Base-by-base conservation (phyloP, 2,329 filamentous ascomycete genomes). In the Chaetomium sp. region DNA sequence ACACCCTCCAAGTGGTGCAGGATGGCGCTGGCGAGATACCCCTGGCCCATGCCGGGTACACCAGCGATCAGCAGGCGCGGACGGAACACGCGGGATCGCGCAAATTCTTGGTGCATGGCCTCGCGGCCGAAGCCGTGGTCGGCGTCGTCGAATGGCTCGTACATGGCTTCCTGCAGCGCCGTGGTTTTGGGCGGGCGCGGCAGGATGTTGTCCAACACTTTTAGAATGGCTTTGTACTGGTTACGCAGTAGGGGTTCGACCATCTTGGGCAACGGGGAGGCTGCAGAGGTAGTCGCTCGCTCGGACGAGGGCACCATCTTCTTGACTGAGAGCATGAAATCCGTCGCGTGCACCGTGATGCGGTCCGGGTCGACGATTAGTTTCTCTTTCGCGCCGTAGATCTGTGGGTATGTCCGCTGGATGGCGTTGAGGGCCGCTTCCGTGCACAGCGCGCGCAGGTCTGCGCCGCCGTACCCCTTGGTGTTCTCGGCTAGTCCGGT, bases 271-370 rank as follows among this genome's bases (percentile, higher is more conserved):
- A 99, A 74, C 0, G 92, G 87, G 11, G 87, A 81, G 52, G 92
- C 91, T 10, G 87, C 89, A 10, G 91, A 92, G 3, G 90, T 87
- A 0, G 90, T 86, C 47, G 92, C 92, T 59, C 94, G 80, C 70
- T 97, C 90, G 0, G 94, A 97, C 0, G 94, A 97, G 6, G 94
- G 94, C 9, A 96, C 82, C 73, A 99, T 90, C 72, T 95, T 95
- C 75, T 96, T 95, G 68, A 96, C 86, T 0, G 92, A 95, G 11
- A 96, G 81, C 88, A 96, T 96, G 66, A 99, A 99, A 70, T 99
- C 94, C 54, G 94, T 94, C 4, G 94, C 90, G 44, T 89, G 86
- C 40, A 99, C 85, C 56, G 84, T 84, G 66, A 99, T 96, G 65
- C 85, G 89, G 58, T 82, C 81, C 0, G 91, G 86, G 64, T 96